phyloP scores from a whole-genome alignment of 768 basidiomycete species.

The Termitomyces sp. region DNA sequence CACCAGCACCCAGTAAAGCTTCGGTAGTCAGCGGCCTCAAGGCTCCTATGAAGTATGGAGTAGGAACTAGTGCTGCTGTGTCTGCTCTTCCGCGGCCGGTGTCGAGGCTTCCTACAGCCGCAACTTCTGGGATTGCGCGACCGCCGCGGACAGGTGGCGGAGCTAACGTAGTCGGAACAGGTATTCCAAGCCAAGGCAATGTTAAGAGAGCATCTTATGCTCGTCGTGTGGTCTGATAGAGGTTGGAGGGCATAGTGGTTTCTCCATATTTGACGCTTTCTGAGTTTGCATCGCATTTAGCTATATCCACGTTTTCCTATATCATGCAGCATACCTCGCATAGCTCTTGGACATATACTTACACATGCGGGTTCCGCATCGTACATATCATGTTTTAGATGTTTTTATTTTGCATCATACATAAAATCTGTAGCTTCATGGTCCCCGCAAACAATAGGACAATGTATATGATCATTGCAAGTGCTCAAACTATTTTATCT shows the following conservation, averaged over 20 bases:
- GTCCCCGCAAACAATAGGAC: neutral
- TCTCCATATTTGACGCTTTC: constrained; percentile 1
- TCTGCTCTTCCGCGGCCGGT: constrained; percentile 21
- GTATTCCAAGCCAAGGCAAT: constrained; percentile 3
- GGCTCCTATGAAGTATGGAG: constrained; percentile 15
- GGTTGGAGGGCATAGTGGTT: neutral
- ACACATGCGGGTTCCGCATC: neutral
- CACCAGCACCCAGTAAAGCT: constrained; percentile 6
- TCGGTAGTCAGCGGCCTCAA: constrained; percentile 15
- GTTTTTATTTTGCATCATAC: neutral
- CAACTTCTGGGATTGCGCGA: constrained; percentile 13
- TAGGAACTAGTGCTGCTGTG: constrained; percentile 2
- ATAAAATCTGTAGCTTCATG: neutral
- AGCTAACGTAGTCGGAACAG: neutral
- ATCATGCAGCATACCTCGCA: constrained; percentile 9
- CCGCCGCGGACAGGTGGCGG: constrained; percentile 9
- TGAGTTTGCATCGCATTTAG: constrained; percentile 5
- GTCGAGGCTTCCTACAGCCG: constrained; percentile 16
- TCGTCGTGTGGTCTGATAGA: constrained; percentile 15
- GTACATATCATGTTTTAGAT: neutral
- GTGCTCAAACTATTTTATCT: neutral
- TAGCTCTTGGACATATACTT: constrained; percentile 5
- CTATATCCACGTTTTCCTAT: constrained; percentile 11
- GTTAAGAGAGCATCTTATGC: constrained; percentile 1
- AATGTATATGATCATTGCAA: neutral